Percentiles rank a stretch among this genome's conserved stretches.
phyloP scores from a whole-genome alignment of 805 yeast genomes.

The Saturnispora ahearnii region DNA sequence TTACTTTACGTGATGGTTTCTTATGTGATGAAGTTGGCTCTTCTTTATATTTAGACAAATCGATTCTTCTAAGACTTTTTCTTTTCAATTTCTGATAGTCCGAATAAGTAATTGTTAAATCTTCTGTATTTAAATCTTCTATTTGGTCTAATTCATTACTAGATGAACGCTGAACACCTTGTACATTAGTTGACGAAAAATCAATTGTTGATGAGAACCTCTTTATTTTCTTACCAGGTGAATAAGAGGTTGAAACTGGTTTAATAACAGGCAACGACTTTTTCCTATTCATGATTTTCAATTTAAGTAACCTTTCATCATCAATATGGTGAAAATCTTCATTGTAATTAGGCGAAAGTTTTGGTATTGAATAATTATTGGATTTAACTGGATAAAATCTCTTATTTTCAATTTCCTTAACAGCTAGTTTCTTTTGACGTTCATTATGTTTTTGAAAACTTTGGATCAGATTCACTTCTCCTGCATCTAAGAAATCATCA shows the following conservation, averaged over 20 bases:
- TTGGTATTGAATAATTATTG: not conserved
- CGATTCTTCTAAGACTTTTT: slow-evolving; percentile 20
- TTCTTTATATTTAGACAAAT: slow-evolving; percentile 23
- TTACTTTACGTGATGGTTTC: slow-evolving; percentile 5
- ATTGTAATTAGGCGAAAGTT: not conserved
- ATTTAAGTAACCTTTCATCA: slow-evolving; percentile 17
- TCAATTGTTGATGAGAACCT: slow-evolving; percentile 25
- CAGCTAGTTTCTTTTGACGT: slow-evolving; percentile 4
- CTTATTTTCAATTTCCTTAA: slow-evolving; percentile 1
- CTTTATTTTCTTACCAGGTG: slow-evolving; percentile 16
- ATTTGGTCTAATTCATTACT: slow-evolving; percentile 20
- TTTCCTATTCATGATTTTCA: slow-evolving; percentile 15
- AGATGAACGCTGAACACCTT: slow-evolving; percentile 1
- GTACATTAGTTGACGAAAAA: slow-evolving; percentile 6
- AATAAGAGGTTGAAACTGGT: slow-evolving; percentile 12
- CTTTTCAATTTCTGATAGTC: slow-evolving; percentile 21
- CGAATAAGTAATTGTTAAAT: slow-evolving; percentile 23
- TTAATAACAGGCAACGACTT: slow-evolving; percentile 22
- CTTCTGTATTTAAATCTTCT: slow-evolving; percentile 21
- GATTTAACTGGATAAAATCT: not conserved
- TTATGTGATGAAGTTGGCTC: slow-evolving; percentile 12
- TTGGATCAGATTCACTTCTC: slow-evolving; percentile 2
- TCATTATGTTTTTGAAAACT: slow-evolving; percentile 5
- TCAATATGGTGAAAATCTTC: slow-evolving; percentile 24
- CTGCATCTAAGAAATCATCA: slow-evolving; percentile 18